These are phyloP conservation scores for Trichosporon sp. DNA, from an alignment of 1,284 basidiomycete genomes.

Conservation along the genomic window DNA sequence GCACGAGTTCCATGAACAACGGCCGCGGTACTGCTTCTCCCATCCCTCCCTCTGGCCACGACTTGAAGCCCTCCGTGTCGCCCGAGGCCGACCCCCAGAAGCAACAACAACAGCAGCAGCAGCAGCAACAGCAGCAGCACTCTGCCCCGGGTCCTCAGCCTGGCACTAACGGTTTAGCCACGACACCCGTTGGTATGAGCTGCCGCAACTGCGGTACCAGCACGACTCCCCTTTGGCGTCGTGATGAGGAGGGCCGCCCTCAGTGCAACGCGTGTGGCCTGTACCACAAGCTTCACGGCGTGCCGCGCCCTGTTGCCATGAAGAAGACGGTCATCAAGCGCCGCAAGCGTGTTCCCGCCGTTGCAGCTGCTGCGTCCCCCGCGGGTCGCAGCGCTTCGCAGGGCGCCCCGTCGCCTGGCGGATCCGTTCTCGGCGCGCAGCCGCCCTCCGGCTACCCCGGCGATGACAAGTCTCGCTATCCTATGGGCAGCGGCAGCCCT, in stretches of 20 bases:
- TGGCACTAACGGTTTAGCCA: conserved; percentile 48
- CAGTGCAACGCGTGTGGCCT: conserved; percentile 84
- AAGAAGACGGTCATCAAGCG: conserved; percentile 99
- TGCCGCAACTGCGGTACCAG: conserved; percentile 91
- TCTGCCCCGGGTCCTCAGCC: conserved; percentile 24
- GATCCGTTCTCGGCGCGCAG: conserved; percentile 2
- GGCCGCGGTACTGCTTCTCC: not conserved
- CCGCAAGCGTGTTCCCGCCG: conserved; percentile 89
- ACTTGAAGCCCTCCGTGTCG: conserved; percentile 22
- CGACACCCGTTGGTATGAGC: conserved; percentile 72
- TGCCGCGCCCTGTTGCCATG: conserved; percentile 95
- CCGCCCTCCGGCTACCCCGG: conserved; percentile 22
- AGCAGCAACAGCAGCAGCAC: conserved; percentile 19
- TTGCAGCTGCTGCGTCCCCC: conserved; percentile 37
- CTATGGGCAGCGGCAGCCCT: conserved; percentile 24
- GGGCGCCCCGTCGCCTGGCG: conserved; percentile 20
- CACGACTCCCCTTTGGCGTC: conserved; percentile 89
- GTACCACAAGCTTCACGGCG: conserved; percentile 97
- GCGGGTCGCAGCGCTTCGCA: conserved; percentile 30
- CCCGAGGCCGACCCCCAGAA: conserved; percentile 34
- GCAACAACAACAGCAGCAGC: conserved; percentile 1
- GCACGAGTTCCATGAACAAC: conserved; percentile 15
- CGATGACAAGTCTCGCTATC: conserved; percentile 29
- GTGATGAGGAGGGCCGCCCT: conserved; percentile 84
- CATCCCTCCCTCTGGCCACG: conserved; percentile 2